A percentile compares a stretch with the other conserved stretches of the same genome.
These are phyloP conservation scores for Elongisporangium undulatum DNA, from an alignment of 352 stramenopile species.

Conservation along the genomic window DNA sequence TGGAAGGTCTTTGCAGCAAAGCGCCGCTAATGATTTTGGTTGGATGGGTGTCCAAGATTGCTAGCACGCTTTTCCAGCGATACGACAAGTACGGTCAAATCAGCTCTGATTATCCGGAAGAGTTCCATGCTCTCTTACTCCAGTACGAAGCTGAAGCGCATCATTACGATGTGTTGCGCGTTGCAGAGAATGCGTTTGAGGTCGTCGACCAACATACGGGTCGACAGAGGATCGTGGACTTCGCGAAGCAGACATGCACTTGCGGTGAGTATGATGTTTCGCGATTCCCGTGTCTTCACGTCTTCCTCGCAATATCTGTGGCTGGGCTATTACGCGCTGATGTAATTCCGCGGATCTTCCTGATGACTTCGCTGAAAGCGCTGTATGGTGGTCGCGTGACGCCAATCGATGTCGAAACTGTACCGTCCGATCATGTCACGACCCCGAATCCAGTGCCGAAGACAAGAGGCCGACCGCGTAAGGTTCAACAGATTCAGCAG, in stretches of 20 bases:
- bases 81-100: slow-evolving; percentile 70
- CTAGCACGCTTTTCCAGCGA: slow-evolving; percentile 66
- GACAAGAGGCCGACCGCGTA: slow-evolving; percentile 57
- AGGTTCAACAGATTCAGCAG: slow-evolving; percentile 80
- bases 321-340: slow-evolving; percentile 61
- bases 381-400: slow-evolving; percentile 69
- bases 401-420: slow-evolving; percentile 73
- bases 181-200: slow-evolving; percentile 67
- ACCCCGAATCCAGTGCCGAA: slow-evolving; percentile 51
- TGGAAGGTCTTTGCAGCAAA: slow-evolving; percentile 61
- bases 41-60: slow-evolving; percentile 77
- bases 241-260: slow-evolving; percentile 67
- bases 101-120: slow-evolving; percentile 69
- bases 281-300: slow-evolving; percentile 73
- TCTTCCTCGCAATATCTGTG: slow-evolving; percentile 64
- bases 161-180: slow-evolving; percentile 62
- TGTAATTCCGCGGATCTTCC: slow-evolving; percentile 74
- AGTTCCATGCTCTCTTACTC: slow-evolving; percentile 55
- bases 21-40: slow-evolving; percentile 76
- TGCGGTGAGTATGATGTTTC: slow-evolving; percentile 74
- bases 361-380: slow-evolving; percentile 74
- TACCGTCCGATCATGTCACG: slow-evolving; percentile 55
- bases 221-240: slow-evolving; percentile 66
- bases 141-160: slow-evolving; percentile 61
- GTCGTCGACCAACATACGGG: slow-evolving; percentile 69